A percentile compares a stretch with the other conserved stretches of the same genome.
phyloP scores from a whole-genome alignment of 2,329 filamentous ascomycete species.

The Knufia petricola region DNA sequence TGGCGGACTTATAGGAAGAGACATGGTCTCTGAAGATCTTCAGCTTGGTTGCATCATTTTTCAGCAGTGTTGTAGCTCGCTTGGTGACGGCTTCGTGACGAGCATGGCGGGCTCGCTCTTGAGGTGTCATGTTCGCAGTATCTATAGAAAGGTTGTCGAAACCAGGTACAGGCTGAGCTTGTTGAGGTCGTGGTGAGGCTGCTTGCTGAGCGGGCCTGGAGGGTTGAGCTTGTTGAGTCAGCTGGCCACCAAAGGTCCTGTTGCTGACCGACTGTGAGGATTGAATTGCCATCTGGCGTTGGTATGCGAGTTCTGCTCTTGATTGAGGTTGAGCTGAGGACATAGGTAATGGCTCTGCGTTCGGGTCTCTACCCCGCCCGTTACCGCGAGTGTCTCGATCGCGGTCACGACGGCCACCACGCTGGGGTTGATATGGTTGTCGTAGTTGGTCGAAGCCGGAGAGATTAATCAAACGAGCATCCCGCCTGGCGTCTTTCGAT shows the following conservation, averaged over 20 bases:
- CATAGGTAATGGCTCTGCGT: slow-evolving; percentile 65
- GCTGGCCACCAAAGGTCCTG: slow-evolving; percentile 74
- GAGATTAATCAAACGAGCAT: slow-evolving; percentile 78
- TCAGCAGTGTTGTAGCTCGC: slow-evolving; percentile 69
- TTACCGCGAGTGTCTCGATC: slow-evolving; percentile 43
- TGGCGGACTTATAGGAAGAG: slow-evolving; percentile 63
- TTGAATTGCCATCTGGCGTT: slow-evolving; percentile 84
- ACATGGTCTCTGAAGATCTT: slow-evolving; percentile 68
- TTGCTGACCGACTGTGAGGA: slow-evolving; percentile 71
- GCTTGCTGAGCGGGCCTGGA: slow-evolving; percentile 22
- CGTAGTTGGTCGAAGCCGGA: slow-evolving; percentile 70
- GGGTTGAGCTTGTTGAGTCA: slow-evolving; percentile 46
- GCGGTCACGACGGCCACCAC: slow-evolving; percentile 36
- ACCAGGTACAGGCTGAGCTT: slow-evolving; percentile 27
- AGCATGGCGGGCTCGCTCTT: slow-evolving; percentile 70
- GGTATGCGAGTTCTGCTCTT: slow-evolving; percentile 81
- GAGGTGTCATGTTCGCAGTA: slow-evolving; percentile 50
- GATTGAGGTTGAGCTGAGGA: slow-evolving; percentile 72
- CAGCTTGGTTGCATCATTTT: slow-evolving; percentile 66
- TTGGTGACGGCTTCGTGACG: slow-evolving; percentile 80
- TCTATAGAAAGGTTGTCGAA: slow-evolving; percentile 46
- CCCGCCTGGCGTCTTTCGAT: slow-evolving; percentile 73
- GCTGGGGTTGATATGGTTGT: slow-evolving; percentile 55
- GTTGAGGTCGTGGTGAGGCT: slow-evolving; percentile 18
- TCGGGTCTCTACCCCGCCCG: slow-evolving; percentile 73